Base-by-base conservation (phyloP, 129 eudicot species). In the Ambrosia artemisiifolia region DNA sequence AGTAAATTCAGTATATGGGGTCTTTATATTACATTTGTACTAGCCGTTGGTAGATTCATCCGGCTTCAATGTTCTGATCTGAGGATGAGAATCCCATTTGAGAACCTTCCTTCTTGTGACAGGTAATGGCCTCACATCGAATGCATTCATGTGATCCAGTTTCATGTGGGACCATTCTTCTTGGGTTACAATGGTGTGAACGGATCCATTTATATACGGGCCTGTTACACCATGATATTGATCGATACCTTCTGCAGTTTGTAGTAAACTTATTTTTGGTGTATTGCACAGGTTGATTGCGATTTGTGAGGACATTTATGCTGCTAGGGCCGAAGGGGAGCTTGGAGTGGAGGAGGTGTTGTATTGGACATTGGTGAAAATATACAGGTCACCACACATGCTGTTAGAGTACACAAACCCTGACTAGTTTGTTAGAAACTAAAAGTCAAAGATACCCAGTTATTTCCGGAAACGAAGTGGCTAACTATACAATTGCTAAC, bases 1-100 rank as follows among this genome's bases (percentile, higher is more conserved):
- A 84, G 85, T 80, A 84, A 84, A 35, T 84, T 84, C 80, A 84
- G 88, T 62, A 84, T 84, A 70, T 84, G 88, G 88, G 84, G 88
- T 69, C 84, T 84, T 1, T 84, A 84, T 33, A 84, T 84, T 35
- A 84, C 88, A 53, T 84, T 84, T 51, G 88, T 84, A 51, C 64
- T 84, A 16, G 88, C 88, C 18, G 88, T 84, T 49, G 88, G 88
- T 33, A 77, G 88, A 66, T 84, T 84, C 80, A 84, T 84, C 50
- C 78, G 88, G 79, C 88, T 84, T 60, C 88, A 84, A 46, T 80
- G 88, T 54, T 84, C 88, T 4, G 88, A 84, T 77, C 80, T 84
- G 59, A 81, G 85, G 73, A 84, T 84, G 88, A 84, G 88, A 73
- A 84, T 84, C 69, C 88, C 88, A 13, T 77, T 33, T 30, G 88